Conservation (phyloP, 2,329 filamentous ascomycete species). For the Conoideocrella luteorostrata region DNA sequence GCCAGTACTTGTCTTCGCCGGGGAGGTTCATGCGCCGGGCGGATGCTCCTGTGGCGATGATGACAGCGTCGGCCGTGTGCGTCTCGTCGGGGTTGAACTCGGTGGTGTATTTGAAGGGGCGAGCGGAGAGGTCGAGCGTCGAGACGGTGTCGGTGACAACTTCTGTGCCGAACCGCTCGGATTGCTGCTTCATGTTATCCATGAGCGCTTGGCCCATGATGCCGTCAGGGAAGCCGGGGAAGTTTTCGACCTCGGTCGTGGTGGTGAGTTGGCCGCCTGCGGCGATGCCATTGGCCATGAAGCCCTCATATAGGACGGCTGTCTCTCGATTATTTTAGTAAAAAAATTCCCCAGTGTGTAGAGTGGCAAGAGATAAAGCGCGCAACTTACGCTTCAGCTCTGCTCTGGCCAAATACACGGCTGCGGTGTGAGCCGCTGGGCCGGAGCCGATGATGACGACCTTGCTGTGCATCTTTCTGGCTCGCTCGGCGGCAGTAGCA, state of each 20-base stretch:
- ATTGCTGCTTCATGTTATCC: constrained; percentile 93
- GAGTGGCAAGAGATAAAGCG: not conserved
- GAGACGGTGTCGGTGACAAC: constrained; percentile 90
- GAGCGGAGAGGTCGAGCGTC: constrained; percentile 73
- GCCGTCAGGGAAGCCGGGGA: constrained; percentile 84
- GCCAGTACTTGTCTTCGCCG: constrained; percentile 96
- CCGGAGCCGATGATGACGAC: constrained; percentile 93
- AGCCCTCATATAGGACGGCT: constrained; percentile 93
- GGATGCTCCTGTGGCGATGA: constrained; percentile 92
- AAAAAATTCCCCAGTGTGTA: not conserved
- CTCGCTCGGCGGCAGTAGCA: too few relatives aligned
- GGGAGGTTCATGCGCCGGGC: constrained; percentile 74
- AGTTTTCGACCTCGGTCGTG: constrained; percentile 98
- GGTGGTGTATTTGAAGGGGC: constrained; percentile 89
- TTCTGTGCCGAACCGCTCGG: constrained; percentile 82
- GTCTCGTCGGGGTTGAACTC: constrained; percentile 79
- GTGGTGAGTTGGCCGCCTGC: constrained; percentile 96
- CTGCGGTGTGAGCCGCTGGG: constrained; percentile 94
- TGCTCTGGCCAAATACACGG: constrained; percentile 90
- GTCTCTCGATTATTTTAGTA: too few relatives aligned
- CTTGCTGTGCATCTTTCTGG: constrained; percentile 79
- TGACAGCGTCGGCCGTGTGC: constrained; percentile 85
- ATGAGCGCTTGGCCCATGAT: constrained; percentile 86
- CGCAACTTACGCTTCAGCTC: constrained; percentile 71
- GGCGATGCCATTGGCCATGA: constrained; percentile 94